Evolutionary conservation across 768 basidiomycete species (phyloP).

Genomic region (Cantharellus anzutake): DNA sequence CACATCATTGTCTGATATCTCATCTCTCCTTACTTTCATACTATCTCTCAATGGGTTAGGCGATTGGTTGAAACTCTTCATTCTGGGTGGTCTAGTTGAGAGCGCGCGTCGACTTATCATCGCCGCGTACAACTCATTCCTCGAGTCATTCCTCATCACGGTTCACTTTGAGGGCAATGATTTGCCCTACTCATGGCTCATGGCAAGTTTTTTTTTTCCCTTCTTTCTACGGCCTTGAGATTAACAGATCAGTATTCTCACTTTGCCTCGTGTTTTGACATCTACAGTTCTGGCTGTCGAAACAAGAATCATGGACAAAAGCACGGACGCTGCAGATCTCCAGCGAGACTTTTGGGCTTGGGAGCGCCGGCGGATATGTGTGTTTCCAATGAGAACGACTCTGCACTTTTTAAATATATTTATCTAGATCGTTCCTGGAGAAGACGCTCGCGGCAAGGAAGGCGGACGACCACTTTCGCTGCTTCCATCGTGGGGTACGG

Average conservation of each 20-base stretch:
- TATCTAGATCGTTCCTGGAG: neutral
- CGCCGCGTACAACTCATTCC: constrained; percentile 24
- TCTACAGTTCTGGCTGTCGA: neutral
- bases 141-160: constrained; percentile 40
- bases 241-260: neutral
- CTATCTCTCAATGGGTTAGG: constrained; percentile 5
- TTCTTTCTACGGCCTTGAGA: neutral
- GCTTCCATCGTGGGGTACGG: constrained; percentile 8
- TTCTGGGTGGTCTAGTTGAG: constrained; percentile 45
- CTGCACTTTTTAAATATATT: neutral
- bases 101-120: constrained; percentile 30
- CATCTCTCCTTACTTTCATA: constrained; percentile 4
- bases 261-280: neutral
- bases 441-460: neutral
- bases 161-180: constrained; percentile 42
- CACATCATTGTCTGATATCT: neutral
- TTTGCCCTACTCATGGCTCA: constrained; percentile 45
- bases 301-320: constrained; percentile 8
- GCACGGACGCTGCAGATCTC: constrained; percentile 34
- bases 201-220: constrained; percentile 17
- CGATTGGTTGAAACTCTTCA: constrained; percentile 45
- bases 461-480: neutral
- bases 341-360: constrained; percentile 16
- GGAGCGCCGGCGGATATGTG: neutral
- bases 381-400: neutral